Base-by-base conservation (phyloP, 2,329 filamentous ascomycete genomes). In the Arthrobotrys pseudoclavata region DNA sequence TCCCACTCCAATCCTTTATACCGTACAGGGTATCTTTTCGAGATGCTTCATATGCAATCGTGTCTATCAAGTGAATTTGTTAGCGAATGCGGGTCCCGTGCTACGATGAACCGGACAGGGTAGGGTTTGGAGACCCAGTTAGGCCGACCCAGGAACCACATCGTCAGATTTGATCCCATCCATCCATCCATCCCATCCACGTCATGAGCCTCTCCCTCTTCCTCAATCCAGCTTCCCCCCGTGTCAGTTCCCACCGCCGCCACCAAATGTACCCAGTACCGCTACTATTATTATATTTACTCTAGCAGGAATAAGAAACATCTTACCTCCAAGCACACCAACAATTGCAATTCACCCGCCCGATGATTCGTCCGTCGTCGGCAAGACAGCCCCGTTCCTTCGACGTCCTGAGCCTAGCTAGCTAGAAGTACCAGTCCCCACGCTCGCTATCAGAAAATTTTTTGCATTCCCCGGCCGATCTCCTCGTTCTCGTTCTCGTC, bases 381-480 rank as follows among this genome's bases (percentile, higher is more conserved):
- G 55, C 55, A 60, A 60, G 37, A 60, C 55, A 15, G 0, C 42
- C 55, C 55, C 34, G 55, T 50, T 50, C 20, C 18, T 42, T 42
- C 20, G 55, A 60, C 55, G 55, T 60, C 55, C 55, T 60, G 10
- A 60, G 55, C 20, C 55, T 29, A 42, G 34, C 18, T n/a, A 18
- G 50, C 24, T 18, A 13, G 13, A 26, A 26, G 22, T 29, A 26
- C 48, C 47, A 12, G 37, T 40, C 24, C 26, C 52, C 52, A 57
- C 24, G 52, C 52, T 34, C 22, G 10, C 24, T 53, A 26, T 31
- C 52, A 20, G 29, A 34, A 53, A 18, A n/a, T 31, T 53, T 53
- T 31, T 57, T 57, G n/a, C 52, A 57, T 57, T 57, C 52, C 37
- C 52, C 52, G 52, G 52, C 29, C 52, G 37, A 57, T 66, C 45